Evolutionary conservation across 768 basidiomycete genomes (phyloP).

Genomic region (Leccinum incarnatum): DNA sequence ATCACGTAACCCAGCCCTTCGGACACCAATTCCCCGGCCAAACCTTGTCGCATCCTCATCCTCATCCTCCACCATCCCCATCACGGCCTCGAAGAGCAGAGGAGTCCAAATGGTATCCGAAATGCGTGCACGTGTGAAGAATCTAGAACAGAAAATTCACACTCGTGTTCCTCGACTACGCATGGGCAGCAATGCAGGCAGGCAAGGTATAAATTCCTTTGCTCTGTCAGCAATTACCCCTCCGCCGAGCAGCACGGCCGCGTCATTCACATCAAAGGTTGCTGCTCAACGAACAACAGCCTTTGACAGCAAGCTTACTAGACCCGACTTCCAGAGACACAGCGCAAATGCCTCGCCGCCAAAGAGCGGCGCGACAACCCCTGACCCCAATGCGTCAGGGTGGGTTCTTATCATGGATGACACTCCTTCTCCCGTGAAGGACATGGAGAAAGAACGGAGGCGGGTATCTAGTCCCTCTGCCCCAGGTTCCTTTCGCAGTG

Average conservation of each 20-base stretch:
- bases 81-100: slow-evolving; percentile 64
- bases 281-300: slow-evolving; percentile 16
- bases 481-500: slow-evolving; percentile 51
- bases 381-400: slow-evolving; percentile 63
- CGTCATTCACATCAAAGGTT: slow-evolving; percentile 28
- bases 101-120: slow-evolving; percentile 93
- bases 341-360: slow-evolving; percentile 44
- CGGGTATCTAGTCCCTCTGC: slow-evolving; percentile 62
- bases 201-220: slow-evolving; percentile 41
- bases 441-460: slow-evolving; percentile 52
- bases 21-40: slow-evolving; percentile 42
- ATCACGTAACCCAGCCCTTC: slow-evolving; percentile 43
- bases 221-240: slow-evolving; percentile 33
- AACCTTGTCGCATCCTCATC: slow-evolving; percentile 40
- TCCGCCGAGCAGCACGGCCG: slow-evolving; percentile 38
- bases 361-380: slow-evolving; percentile 39
- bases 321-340: slow-evolving; percentile 36
- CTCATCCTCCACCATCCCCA: slow-evolving; percentile 32
- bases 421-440: slow-evolving; percentile 66
- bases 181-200: slow-evolving; percentile 72
- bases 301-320: slow-evolving; percentile 23
- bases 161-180: slow-evolving; percentile 82
- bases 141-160: slow-evolving; percentile 83
- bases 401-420: slow-evolving; percentile 93
- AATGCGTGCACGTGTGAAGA: slow-evolving; percentile 81